Evolutionary conservation across 2,329 filamentous ascomycete genomes (phyloP).

Genomic region (Lithohypha guttulata): DNA sequence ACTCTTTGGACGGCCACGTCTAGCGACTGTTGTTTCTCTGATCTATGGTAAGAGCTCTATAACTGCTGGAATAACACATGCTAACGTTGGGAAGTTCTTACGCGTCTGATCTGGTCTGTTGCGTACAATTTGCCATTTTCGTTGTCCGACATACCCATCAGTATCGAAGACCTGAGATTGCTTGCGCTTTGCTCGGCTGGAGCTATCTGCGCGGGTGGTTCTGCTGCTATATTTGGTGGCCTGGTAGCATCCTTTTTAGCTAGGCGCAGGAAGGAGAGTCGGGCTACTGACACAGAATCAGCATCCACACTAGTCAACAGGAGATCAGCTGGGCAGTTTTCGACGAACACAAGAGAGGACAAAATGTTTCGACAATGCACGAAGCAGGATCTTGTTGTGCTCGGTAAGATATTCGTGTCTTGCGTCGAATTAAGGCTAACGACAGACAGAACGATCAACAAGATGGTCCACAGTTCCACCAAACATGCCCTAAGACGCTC

Average conservation of each 20-base stretch:
- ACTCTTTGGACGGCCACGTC: not conserved
- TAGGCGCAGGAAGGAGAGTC: not conserved
- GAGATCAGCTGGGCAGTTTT: too few species aligned
- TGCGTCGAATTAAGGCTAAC: too few species aligned
- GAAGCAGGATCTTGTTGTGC: too few species aligned
- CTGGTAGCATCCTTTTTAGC: not conserved
- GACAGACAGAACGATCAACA: too few species aligned
- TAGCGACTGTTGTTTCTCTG: not conserved
- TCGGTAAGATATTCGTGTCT: too few species aligned
- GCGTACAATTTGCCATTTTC: not conserved
- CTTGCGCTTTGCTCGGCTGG: not conserved
- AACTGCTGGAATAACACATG: not conserved
- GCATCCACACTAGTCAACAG: too few species aligned
- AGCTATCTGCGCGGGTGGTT: not conserved
- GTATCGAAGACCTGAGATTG: not conserved
- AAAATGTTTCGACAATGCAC: too few species aligned
- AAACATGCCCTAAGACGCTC: too few species aligned
- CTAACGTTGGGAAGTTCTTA: constrained; percentile 4
- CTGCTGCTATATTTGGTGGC: constrained; percentile 1
- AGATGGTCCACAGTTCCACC: too few species aligned
- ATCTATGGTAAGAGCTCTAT: constrained; percentile 9
- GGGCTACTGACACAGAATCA: not conserved
- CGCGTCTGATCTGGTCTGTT: constrained; percentile 6
- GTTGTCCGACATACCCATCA: not conserved
- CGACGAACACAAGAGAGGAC: too few species aligned